Evolutionary conservation across 352 stramenopile species (phyloP).

Genomic region (Globisporangium alternatum): DNA sequence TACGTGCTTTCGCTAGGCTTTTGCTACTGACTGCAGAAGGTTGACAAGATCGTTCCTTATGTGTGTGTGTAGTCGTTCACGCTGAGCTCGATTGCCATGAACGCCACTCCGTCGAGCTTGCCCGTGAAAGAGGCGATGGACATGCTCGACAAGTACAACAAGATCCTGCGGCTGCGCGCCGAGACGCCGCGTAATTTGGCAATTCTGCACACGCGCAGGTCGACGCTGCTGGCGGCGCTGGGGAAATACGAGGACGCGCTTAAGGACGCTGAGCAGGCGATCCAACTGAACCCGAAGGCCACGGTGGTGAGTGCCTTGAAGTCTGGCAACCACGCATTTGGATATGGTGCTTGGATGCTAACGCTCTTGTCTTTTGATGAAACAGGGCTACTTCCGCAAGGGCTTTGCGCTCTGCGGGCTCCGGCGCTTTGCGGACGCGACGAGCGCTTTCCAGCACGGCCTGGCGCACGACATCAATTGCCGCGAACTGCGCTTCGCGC

Average conservation of each 20-base stretch:
- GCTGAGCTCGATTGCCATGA: constrained; percentile 24
- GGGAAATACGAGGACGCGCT: constrained; percentile 43
- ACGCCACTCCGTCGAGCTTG: constrained; percentile 22
- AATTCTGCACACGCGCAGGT: constrained; percentile 51
- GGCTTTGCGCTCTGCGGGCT: constrained; percentile 59
- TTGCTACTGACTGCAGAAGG: not conserved
- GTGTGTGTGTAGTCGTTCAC: constrained; percentile 10
- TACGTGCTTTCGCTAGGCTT: not conserved
- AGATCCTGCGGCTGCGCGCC: constrained; percentile 51
- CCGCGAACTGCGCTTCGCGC: constrained; percentile 50
- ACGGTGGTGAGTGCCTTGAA: constrained; percentile 37
- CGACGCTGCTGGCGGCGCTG: constrained; percentile 55
- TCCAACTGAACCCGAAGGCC: constrained; percentile 44
- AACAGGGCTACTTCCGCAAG: constrained; percentile 67
- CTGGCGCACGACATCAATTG: constrained; percentile 62
- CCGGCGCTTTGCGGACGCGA: constrained; percentile 48
- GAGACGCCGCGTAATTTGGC: constrained; percentile 57
- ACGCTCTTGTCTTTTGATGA: not conserved
- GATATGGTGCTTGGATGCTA: not conserved
- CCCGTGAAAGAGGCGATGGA: constrained; percentile 20
- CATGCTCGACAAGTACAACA: constrained; percentile 69
- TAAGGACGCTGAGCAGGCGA: constrained; percentile 47
- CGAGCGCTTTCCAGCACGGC: constrained; percentile 55
- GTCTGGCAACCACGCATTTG: no score
- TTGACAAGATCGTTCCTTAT: not conserved